phyloP scores from a whole-genome alignment of 257 asterid species.

The Craterostigma plantagineum region DNA sequence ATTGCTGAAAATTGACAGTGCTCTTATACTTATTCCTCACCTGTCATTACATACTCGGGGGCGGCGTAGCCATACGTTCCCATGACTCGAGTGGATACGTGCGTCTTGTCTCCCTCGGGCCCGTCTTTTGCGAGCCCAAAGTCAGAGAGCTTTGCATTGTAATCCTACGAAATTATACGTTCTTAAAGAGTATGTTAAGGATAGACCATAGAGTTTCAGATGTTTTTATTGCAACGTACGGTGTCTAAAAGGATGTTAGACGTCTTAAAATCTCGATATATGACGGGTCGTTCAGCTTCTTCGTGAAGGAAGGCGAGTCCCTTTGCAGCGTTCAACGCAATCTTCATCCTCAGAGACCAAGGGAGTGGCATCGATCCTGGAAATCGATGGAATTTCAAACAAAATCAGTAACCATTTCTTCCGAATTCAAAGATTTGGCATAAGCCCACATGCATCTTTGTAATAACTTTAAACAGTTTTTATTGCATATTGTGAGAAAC shows the following conservation, averaged over 20 bases:
- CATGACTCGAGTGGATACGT: conserved; percentile 77
- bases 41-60: conserved; percentile 68
- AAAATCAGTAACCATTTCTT: conserved; percentile 1
- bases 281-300: conserved; percentile 66
- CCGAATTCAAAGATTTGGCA: no score
- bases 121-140: conserved; percentile 82
- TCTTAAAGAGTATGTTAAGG: conserved; percentile 11
- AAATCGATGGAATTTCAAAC: conserved; percentile 6
- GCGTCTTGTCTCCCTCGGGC: conserved; percentile 72
- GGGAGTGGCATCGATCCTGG: conserved; percentile 61
- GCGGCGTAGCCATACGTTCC: conserved; percentile 89
- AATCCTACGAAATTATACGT: conserved; percentile 25
- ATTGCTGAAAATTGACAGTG: no score
- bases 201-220: no score
- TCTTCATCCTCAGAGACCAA: conserved; percentile 59
- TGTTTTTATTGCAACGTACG: conserved; percentile 24
- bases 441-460: no score
- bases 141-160: conserved; percentile 73
- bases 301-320: conserved; percentile 82
- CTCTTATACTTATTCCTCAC: no score
- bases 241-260: conserved; percentile 53
- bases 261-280: conserved; percentile 57
- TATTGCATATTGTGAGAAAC: not conserved
- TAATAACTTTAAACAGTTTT: not conserved
- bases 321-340: conserved; percentile 60